These are phyloP conservation scores for Phaffia rhodozyma DNA, from an alignment of 1,284 basidiomycete species.

Conservation along the genomic window DNA sequence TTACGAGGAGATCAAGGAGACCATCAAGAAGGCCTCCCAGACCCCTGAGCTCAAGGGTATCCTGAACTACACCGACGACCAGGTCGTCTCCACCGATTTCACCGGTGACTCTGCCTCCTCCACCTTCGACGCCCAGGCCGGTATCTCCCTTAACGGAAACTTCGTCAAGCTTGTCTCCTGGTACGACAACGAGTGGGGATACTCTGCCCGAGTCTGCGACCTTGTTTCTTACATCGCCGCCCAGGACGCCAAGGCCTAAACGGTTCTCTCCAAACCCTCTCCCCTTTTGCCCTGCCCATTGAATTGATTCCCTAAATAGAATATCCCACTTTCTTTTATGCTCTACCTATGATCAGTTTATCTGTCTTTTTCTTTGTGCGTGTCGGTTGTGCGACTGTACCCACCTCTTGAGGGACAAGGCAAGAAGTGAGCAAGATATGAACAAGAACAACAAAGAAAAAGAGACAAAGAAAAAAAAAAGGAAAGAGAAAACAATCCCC, in stretches of 20 bases:
- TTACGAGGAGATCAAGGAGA: slow-evolving; percentile 86
- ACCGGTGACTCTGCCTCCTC: slow-evolving; percentile 64
- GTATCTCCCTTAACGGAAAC: slow-evolving; percentile 82
- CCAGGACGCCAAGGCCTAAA: slow-evolving; percentile 42
- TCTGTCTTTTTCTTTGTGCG: too few species aligned
- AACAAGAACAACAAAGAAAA: too few species aligned
- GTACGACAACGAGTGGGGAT: slow-evolving; percentile 59
- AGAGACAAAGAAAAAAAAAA: too few species aligned
- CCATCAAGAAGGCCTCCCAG: slow-evolving; percentile 70
- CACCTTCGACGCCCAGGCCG: slow-evolving; percentile 85
- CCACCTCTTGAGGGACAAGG: too few species aligned
- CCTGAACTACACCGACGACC: slow-evolving; percentile 89
- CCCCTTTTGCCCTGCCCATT: neutral
- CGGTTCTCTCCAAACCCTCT: neutral
- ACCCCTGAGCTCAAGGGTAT: slow-evolving; percentile 60
- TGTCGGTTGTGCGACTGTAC: too few species aligned
- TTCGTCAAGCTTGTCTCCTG: slow-evolving; percentile 93
- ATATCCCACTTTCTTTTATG: neutral
- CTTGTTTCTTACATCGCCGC: slow-evolving; percentile 71
- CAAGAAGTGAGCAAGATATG: too few species aligned
- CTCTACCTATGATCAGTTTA: neutral
- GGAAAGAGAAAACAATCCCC: too few species aligned
- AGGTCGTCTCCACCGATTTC: slow-evolving; percentile 88
- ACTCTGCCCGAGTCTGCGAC: slow-evolving; percentile 69
- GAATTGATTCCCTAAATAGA: too few species aligned